A percentile compares a stretch with the other conserved stretches of the same genome.
Evolutionary conservation across 805 yeast species (phyloP).

Genomic region (Hanseniaspora guilliermondii): DNA sequence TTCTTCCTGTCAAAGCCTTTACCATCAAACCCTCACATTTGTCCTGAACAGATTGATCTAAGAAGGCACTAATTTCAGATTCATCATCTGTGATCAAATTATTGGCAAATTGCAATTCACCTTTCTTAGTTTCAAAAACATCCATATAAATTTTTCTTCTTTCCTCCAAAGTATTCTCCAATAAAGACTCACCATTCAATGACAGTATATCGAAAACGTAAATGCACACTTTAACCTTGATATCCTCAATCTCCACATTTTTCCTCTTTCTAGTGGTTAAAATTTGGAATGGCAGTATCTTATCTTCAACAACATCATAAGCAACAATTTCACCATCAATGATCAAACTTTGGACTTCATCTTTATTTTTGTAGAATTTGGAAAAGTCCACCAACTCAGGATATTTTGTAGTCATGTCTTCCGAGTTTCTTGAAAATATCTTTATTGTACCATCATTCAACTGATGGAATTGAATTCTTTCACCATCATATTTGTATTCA

Average conservation of each 20-base stretch:
- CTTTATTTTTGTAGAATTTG: constrained; percentile 13
- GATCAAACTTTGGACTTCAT: constrained; percentile 45
- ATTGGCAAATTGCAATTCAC: constrained; percentile 74
- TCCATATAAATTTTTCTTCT: constrained; percentile 52
- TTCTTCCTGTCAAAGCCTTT: constrained; percentile 68
- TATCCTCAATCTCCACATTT: constrained; percentile 75
- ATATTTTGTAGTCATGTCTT: constrained; percentile 90
- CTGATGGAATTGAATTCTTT: constrained; percentile 87
- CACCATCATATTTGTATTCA: constrained; percentile 96
- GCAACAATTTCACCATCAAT: constrained; percentile 97
- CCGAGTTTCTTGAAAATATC: constrained; percentile 87
- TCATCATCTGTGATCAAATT: constrained; percentile 52
- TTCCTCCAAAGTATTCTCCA: constrained; percentile 53
- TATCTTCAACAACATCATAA: constrained; percentile 69
- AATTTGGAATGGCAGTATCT: constrained; percentile 86
- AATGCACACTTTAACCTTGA: constrained; percentile 80
- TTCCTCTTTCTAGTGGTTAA: constrained; percentile 88
- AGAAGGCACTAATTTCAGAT: constrained; percentile 67
- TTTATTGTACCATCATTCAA: constrained; percentile 51
- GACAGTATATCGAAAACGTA: constrained; percentile 83
- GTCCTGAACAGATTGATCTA: constrained; percentile 80
- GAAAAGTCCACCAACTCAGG: constrained; percentile 50
- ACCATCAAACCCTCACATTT: constrained; percentile 96
- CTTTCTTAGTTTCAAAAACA: constrained; percentile 49
- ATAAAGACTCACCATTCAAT: constrained; percentile 57